These are phyloP conservation scores for Elasticomyces elasticus DNA, from an alignment of 495 filamentous ascomycete genomes.

Conservation along the genomic window DNA sequence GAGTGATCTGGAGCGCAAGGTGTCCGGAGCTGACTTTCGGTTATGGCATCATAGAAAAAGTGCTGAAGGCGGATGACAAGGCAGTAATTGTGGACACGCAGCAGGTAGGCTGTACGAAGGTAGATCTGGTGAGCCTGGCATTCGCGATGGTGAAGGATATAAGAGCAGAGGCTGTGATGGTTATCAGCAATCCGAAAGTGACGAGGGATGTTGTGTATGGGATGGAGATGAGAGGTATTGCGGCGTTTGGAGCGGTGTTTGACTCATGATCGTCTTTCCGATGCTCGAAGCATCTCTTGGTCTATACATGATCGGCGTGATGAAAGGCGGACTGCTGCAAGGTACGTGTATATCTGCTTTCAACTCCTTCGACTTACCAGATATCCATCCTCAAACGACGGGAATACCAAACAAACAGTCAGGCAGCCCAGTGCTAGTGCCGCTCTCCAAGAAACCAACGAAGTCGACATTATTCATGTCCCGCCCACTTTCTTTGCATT, in stretches of 20 bases:
- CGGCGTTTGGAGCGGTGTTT: slow-evolving; percentile 71
- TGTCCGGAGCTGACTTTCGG: slow-evolving; percentile 47
- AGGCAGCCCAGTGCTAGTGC: no score
- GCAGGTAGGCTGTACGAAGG: slow-evolving; percentile 30
- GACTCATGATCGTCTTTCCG: slow-evolving; percentile 49
- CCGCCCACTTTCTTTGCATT: no score
- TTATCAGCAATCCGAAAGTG: slow-evolving; percentile 65
- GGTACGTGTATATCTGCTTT: neutral
- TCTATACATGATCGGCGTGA: no score
- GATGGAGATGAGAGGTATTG: slow-evolving; percentile 56
- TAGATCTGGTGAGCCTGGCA: slow-evolving; percentile 48
- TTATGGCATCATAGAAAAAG: slow-evolving; percentile 40
- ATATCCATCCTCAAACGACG: no score
- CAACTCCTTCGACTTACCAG: no score
- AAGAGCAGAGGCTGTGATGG: slow-evolving; percentile 60
- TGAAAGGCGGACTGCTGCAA: no score
- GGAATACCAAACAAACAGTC: no score
- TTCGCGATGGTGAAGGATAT: slow-evolving; percentile 48
- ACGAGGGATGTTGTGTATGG: slow-evolving; percentile 66
- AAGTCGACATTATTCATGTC: no score
- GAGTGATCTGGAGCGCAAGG: slow-evolving; percentile 51
- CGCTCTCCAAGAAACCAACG: no score
- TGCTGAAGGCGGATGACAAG: slow-evolving; percentile 41
- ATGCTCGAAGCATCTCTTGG: no score
- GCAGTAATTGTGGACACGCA: slow-evolving; percentile 49